phyloP scores from a whole-genome alignment of 192 early-diverging fungal species.

The Lunasporangiospora selenospora region DNA sequence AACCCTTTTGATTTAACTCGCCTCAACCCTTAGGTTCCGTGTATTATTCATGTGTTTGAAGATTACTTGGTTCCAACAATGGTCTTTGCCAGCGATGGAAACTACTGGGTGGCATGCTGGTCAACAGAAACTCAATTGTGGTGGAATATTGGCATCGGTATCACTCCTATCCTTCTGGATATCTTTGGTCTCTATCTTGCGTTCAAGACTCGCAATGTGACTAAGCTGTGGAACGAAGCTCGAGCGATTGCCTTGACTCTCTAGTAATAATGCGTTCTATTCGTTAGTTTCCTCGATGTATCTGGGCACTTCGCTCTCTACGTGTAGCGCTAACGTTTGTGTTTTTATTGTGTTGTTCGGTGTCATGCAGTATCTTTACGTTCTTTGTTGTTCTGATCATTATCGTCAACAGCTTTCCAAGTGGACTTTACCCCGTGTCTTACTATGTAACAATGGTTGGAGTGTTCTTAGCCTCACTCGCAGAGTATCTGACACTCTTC shows the following conservation, averaged over 20 bases:
- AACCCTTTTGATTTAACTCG: too few species aligned
- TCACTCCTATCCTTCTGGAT: conserved; percentile 5
- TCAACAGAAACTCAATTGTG: not conserved
- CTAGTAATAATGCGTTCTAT: too few species aligned
- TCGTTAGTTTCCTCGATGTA: too few species aligned
- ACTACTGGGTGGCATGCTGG: conserved; percentile 12
- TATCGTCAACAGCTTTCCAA: conserved; percentile 21
- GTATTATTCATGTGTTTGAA: conserved; percentile 8
- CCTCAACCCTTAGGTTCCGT: conserved; percentile 13
- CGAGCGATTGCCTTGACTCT: conserved; percentile 23
- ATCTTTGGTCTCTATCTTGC: conserved; percentile 29
- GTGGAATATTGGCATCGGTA: conserved; percentile 3
- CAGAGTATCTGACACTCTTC: conserved; percentile 27
- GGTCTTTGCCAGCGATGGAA: not conserved
- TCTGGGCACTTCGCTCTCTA: too few species aligned
- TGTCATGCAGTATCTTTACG: conserved; percentile 20
- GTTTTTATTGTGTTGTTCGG: too few species aligned
- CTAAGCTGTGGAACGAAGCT: conserved; percentile 29
- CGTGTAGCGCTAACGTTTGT: too few species aligned
- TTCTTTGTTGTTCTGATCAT: conserved; percentile 32
- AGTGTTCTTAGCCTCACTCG: conserved; percentile 3
- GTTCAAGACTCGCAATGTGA: conserved; percentile 30
- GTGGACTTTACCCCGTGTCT: conserved; percentile 2
- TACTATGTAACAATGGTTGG: conserved; percentile 21
- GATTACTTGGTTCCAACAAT: conserved; percentile 4